These are phyloP conservation scores for Phaffomyces thermotolerans DNA, from an alignment of 805 yeast species.

Conservation along the genomic window DNA sequence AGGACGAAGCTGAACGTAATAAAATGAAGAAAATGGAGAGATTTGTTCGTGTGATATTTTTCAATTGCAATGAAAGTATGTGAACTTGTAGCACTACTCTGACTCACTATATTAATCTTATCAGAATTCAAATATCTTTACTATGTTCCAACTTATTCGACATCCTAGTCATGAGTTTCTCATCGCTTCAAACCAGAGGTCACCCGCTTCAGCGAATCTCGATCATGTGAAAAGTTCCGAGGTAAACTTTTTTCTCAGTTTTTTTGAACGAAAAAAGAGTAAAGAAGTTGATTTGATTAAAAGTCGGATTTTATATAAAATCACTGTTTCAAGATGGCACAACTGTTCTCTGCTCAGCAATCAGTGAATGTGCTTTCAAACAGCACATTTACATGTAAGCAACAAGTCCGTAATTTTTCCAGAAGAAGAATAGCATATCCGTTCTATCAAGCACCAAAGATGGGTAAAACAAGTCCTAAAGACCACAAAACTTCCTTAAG, in stretches of 20 bases:
- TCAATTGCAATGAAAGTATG: too few relatives aligned
- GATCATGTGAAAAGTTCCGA: background rate
- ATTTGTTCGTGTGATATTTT: background rate
- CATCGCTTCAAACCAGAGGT: background rate
- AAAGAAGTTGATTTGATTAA: background rate
- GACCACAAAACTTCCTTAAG: conserved; percentile 47
- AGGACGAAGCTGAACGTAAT: conserved; percentile 12
- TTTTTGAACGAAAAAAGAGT: background rate
- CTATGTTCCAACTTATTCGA: background rate
- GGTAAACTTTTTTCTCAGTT: background rate
- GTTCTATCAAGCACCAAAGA: conserved; percentile 37
- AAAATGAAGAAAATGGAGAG: background rate
- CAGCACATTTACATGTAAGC: conserved; percentile 8
- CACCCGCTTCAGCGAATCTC: background rate
- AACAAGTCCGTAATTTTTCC: conserved; percentile 40
- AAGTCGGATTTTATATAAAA: background rate
- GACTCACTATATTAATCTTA: too few relatives aligned
- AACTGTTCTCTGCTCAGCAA: conserved; percentile 1
- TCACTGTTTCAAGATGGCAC: background rate
- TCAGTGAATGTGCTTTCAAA: conserved; percentile 8
- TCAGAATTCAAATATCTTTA: background rate
- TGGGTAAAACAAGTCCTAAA: conserved; percentile 33
- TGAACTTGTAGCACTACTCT: too few relatives aligned
- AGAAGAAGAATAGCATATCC: conserved; percentile 50
- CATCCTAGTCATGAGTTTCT: background rate